Evolutionary conservation across 257 asterid genomes (phyloP), one percentile per base, ranked within the genome.

Genomic region (Gentiana straminea): DNA sequence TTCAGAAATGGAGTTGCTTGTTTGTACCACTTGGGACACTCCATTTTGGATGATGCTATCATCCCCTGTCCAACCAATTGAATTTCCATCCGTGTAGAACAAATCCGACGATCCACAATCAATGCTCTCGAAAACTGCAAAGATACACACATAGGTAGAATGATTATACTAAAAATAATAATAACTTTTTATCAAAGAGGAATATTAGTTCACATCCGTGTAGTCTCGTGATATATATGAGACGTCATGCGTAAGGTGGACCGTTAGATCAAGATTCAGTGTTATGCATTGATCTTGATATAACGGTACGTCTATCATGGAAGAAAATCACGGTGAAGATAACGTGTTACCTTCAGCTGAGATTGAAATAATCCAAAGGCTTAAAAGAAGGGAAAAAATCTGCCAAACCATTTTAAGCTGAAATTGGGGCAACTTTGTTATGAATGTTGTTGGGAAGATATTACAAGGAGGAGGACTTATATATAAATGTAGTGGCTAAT

Each of bases 51-150:
- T 36, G 73, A 8, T 55, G 7, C 3, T 49, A 2, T 35, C 63
- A n/a, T 77, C 79, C 8, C 67, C 70, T 2, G 34, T 41, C 82
- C 82, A 76, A 2, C 3, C 0, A 56, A 73, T 66, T 35, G n/a
- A 24, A 33, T 57, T 76, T 41, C 33, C 52, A 49, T 72, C 75
- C 1, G 65, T 55, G 68, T 68, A 59, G 0, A 38, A 1, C 34
- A 48, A 1, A 11, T 4, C 76, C 2, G 82, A 66, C n/a, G 82
- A 72, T 50, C 82, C 82, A 61, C 82, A 76, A 55, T 76, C 82
- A 0, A 73, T 59, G 76, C 67, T 72, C 53, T 44, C 55, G 10
- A 60, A 53, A 45, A 61, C 76, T 72, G 69, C 49, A 57, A 51
- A 24, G 24, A 24, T 33, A 7, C 3, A 4, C 8, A 8, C 1